Evolutionary conservation across 495 filamentous ascomycete species (phyloP).

Genomic region (Penicillium flavigenum): DNA sequence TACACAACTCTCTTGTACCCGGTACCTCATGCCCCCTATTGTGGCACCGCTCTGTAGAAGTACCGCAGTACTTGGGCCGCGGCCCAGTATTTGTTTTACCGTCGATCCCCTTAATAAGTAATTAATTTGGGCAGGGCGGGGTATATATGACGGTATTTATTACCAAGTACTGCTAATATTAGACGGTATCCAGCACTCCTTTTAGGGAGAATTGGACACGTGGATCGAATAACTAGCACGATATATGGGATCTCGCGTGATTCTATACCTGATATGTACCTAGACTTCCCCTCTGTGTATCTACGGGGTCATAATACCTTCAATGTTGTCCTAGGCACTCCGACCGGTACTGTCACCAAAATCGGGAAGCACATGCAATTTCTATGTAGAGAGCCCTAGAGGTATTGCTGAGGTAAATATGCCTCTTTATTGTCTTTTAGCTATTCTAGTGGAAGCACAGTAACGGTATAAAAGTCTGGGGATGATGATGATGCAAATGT

Average conservation of each 20-base stretch:
- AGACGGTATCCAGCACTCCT: background rate
- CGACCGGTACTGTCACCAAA: background rate
- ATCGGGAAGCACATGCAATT: background rate
- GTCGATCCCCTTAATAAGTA: conserved; percentile 8
- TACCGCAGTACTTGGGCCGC: conserved; percentile 14
- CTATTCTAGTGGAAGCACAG: background rate
- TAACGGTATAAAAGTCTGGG: background rate
- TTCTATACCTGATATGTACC: background rate
- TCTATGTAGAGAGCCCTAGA: background rate
- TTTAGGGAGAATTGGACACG: background rate
- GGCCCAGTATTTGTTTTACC: conserved; percentile 20
- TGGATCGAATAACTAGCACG: background rate
- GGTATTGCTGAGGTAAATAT: background rate
- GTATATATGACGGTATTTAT: conserved; percentile 11
- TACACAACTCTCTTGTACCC: conserved; percentile 16
- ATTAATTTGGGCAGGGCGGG: conserved; percentile 13
- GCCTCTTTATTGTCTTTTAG: background rate
- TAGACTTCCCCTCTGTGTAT: background rate
- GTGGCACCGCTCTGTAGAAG: conserved; percentile 9
- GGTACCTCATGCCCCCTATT: conserved; percentile 14
- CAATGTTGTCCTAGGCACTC: background rate
- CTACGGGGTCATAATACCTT: background rate
- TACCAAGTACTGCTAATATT: background rate
- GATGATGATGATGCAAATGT: background rate
- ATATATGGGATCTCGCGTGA: background rate